Evolutionary conservation across 495 filamentous ascomycete genomes (phyloP), one percentile per base, ranked within the genome.

Genomic region (Penicillium simplicissimum): DNA sequence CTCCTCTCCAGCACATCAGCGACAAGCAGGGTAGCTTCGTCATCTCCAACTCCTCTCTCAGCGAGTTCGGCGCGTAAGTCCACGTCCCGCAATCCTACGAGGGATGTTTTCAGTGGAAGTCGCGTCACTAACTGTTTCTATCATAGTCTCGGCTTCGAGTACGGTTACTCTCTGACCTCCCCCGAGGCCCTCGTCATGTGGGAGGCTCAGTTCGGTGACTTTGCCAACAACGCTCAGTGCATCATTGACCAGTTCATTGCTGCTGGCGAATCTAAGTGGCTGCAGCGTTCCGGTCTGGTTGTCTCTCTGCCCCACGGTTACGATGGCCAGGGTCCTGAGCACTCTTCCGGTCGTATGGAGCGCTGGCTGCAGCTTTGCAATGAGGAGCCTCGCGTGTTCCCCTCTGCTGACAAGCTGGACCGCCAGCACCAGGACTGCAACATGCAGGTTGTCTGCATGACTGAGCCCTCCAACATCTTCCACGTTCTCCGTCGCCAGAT

Each of bases 381-480:
- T 79, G 95, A 98, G 75, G 95, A 98, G 75, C 92, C 95, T 35
- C 90, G 96, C 57, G 81, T 96, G 61, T 98, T 92, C 86, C 95
- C 95, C 49, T 79, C 85, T 3, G 77, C 81, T 23, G 90, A 96
- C 62, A 97, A 95, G 82, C 86, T 98, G 52, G 88, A 97, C 34
- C 92, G 95, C 68, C 95, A 98, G 76, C 95, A 98, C 81, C 95
- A 98, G 79, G 95, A 98, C 79, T 96, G 90, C 84, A 98, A 98
- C 79, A 96, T 98, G 92, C 95, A 98, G 82, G 88, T 98, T 74
- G 91, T 86, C 59, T 96, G 90, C 84, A 91, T 94, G 88, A 98
- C 93, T 25, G 87, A 84, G 21, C 95, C 95, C 37, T 80, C 95
- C 58, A 98, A 98, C 79, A 71, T 94, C 71, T 98, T 98, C 88